A percentile compares a stretch with the other conserved stretches of the same genome.
Evolutionary conservation across 495 filamentous ascomycete species (phyloP).

Genomic region (Talaromyces stipitatus): DNA sequence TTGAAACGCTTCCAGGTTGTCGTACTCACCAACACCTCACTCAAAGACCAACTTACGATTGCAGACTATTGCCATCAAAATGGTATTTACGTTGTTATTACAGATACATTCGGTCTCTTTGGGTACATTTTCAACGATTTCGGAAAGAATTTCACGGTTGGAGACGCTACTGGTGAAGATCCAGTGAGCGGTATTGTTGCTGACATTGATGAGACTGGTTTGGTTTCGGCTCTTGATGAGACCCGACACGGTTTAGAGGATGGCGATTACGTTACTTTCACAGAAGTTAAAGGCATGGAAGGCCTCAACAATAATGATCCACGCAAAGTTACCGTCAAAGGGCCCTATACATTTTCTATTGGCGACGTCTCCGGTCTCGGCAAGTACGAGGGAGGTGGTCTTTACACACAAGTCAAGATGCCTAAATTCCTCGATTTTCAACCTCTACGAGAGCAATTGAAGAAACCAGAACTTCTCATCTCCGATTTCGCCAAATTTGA

Average conservation of each 20-base stretch:
- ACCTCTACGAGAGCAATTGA: slow-evolving; percentile 62
- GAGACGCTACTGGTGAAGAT: slow-evolving; percentile 87
- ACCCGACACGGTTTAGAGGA: slow-evolving; percentile 92
- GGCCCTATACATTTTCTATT: slow-evolving; percentile 93
- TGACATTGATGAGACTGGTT: slow-evolving; percentile 74
- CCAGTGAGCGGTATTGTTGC: slow-evolving; percentile 85
- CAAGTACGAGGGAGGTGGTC: slow-evolving; percentile 75
- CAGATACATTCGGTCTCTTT: slow-evolving; percentile 89
- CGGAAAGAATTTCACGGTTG: slow-evolving; percentile 81
- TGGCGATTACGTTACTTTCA: slow-evolving; percentile 93
- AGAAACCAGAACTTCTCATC: slow-evolving; percentile 79
- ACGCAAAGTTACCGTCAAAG: slow-evolving; percentile 86
- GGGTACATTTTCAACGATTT: slow-evolving; percentile 97
- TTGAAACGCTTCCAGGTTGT: slow-evolving; percentile 86
- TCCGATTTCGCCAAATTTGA: slow-evolving; percentile 98
- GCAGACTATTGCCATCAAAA: slow-evolving; percentile 90
- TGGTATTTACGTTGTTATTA: slow-evolving; percentile 79
- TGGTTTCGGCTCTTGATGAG: slow-evolving; percentile 94
- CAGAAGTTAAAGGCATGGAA: slow-evolving; percentile 90
- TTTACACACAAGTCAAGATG: slow-evolving; percentile 96
- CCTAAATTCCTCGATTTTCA: slow-evolving; percentile 91
- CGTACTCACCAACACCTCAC: slow-evolving; percentile 76
- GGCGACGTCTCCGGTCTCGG: slow-evolving; percentile 85
- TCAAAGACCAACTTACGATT: slow-evolving; percentile 71
- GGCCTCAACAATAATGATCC: slow-evolving; percentile 73